Conservation (phyloP, 495 filamentous ascomycete species). For the Penicillium waksmanii region DNA sequence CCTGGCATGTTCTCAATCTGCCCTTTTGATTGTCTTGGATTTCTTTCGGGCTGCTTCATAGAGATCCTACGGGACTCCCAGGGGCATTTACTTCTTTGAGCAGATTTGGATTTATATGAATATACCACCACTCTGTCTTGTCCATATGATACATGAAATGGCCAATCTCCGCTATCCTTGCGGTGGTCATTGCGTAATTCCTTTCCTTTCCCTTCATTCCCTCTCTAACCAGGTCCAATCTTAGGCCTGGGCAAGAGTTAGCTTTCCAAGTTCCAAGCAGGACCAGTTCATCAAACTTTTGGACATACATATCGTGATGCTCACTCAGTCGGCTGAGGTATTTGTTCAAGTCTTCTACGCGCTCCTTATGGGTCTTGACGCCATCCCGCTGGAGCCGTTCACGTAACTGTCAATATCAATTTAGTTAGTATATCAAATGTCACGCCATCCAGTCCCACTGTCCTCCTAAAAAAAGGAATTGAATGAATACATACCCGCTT, state of each 20-base stretch:
- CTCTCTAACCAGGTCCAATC: conserved; percentile 71
- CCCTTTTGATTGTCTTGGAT: conserved; percentile 1
- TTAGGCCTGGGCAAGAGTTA: conserved; percentile 56
- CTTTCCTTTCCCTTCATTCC: not conserved
- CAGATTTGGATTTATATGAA: conserved; percentile 12
- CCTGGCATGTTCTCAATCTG: conserved; percentile 12
- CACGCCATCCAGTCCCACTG: conserved; percentile 11
- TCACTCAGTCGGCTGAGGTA: conserved; percentile 90
- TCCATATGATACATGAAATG: conserved; percentile 12
- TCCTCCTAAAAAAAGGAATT: conserved; percentile 11
- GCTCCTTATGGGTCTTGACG: conserved; percentile 94
- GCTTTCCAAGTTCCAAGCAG: not conserved
- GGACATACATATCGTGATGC: conserved; percentile 88
- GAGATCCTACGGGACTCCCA: conserved; percentile 30
- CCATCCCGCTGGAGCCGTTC: conserved; percentile 82
- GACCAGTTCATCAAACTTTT: conserved; percentile 1
- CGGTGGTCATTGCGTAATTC: not conserved
- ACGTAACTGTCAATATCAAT: conserved; percentile 46
- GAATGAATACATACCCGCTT: conserved; percentile 67
- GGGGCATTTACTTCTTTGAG: conserved; percentile 18
- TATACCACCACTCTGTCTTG: conserved; percentile 12
- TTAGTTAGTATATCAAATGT: conserved; percentile 1
- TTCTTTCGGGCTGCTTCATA: conserved; percentile 23
- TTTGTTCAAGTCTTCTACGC: conserved; percentile 93
- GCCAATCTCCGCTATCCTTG: not conserved